These are phyloP conservation scores for Lepidium africanum DNA, from an alignment of 345 rosid species.

Conservation along the genomic window DNA sequence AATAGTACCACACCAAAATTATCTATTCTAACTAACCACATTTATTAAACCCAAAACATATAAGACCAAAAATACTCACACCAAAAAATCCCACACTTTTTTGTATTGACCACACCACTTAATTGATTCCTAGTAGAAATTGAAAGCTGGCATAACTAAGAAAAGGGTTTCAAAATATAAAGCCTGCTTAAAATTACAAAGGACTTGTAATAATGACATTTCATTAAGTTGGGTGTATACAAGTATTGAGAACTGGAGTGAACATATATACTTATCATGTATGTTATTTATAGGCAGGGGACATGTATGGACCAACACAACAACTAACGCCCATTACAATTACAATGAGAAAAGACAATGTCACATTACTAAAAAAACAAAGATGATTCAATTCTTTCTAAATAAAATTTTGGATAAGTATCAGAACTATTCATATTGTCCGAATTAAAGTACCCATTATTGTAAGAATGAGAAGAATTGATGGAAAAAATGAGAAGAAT, in stretches of 20 bases:
- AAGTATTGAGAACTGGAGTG: neutral
- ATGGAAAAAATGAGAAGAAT: no score
- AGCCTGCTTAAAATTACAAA: constrained; percentile 1
- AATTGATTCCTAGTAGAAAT: neutral
- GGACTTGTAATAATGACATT: neutral
- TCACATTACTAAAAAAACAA: neutral
- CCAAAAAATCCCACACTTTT: neutral
- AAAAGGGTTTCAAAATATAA: neutral
- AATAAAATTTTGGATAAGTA: no score
- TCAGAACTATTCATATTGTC: no score
- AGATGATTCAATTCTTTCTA: no score
- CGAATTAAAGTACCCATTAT: no score
- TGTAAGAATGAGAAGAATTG: no score
- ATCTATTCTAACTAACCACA: no score
- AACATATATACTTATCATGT: neutral
- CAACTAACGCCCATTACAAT: neutral
- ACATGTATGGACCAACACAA: constrained; percentile 2
- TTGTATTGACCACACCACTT: neutral
- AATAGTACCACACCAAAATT: no score
- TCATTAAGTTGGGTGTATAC: neutral
- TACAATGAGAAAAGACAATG: neutral
- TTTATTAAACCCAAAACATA: no score
- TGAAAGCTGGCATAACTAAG: neutral
- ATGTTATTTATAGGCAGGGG: neutral
- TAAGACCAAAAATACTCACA: neutral